Percentiles rank a stretch among this genome's conserved stretches.
phyloP scores from a whole-genome alignment of 2,329 filamentous ascomycete species.

The Dothiorella sarmentorum region DNA sequence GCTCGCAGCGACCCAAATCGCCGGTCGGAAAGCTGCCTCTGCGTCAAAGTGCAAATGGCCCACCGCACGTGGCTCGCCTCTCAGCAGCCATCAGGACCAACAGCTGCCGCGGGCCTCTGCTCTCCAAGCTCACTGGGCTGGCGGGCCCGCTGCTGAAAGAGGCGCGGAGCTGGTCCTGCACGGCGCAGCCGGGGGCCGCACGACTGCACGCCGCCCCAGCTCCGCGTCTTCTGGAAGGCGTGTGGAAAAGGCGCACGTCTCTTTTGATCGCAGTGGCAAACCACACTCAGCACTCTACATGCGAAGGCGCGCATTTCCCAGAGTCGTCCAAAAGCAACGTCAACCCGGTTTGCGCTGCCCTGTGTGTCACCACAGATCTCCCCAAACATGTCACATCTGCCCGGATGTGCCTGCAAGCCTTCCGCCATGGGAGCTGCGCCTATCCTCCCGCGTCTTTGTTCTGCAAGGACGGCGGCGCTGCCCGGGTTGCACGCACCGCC shows the following conservation, averaged over 20 bases:
- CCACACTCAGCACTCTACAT: not conserved
- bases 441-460: constrained; percentile 15
- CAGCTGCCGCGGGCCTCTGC: too few species aligned
- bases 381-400: constrained; percentile 15
- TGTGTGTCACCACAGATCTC: constrained; percentile 11
- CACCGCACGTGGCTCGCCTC: constrained; percentile 14
- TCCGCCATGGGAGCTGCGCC: constrained; percentile 16
- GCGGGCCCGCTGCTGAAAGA: not conserved
- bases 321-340: constrained; percentile 11
- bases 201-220: not conserved
- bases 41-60: constrained; percentile 17
- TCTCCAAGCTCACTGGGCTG: too few species aligned
- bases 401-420: constrained; percentile 18
- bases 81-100: too few species aligned
- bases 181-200: constrained; percentile 2
- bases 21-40: constrained; percentile 21
- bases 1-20: constrained; percentile 19
- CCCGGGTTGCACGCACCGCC: constrained; percentile 2
- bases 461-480: constrained; percentile 16
- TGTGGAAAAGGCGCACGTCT: constrained; percentile 25
- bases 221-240: constrained; percentile 27
- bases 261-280: constrained; percentile 25
- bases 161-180: not conserved
- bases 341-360: constrained; percentile 15
- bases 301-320: constrained; percentile 8